Percentiles rank a stretch among this genome's conserved stretches.
These are phyloP conservation scores for Eucalyptus urophylla DNA, from an alignment of 345 rosid genomes.

Conservation along the genomic window DNA sequence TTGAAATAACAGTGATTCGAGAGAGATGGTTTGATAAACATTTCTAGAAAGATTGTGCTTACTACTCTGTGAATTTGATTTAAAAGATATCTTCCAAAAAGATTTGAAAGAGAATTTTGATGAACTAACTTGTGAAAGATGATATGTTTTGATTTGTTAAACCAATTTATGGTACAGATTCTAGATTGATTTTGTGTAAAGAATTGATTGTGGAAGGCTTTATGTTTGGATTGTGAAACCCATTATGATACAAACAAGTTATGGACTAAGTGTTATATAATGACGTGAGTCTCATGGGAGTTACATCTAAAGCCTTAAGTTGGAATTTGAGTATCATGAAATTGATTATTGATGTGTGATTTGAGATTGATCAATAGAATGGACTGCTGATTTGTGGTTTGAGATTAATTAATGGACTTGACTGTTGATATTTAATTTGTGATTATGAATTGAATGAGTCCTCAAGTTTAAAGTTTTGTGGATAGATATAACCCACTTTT, in stretches of 20 bases:
- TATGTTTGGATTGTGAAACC: neutral
- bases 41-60: neutral
- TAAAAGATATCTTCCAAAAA: neutral
- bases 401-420: neutral
- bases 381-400: too few species aligned
- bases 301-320: too few species aligned
- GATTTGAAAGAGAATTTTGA: neutral
- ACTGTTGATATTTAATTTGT: neutral
- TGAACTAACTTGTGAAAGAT: too few species aligned
- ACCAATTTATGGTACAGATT: rapidly evolving
- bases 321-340: neutral
- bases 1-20: neutral
- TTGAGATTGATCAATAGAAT: too few species aligned
- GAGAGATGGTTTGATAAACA: neutral
- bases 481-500: neutral
- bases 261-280: neutral
- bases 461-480: neutral
- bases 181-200: too few species aligned
- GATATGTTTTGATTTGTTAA: neutral
- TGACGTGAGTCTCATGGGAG: neutral
- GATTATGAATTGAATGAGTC: neutral
- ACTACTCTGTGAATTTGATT: neutral
- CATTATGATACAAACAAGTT: neutral
- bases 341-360: too few species aligned
- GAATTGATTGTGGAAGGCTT: neutral